Conservation (phyloP, 2,329 filamentous ascomycete species). For the Colletotrichum sublineola region DNA sequence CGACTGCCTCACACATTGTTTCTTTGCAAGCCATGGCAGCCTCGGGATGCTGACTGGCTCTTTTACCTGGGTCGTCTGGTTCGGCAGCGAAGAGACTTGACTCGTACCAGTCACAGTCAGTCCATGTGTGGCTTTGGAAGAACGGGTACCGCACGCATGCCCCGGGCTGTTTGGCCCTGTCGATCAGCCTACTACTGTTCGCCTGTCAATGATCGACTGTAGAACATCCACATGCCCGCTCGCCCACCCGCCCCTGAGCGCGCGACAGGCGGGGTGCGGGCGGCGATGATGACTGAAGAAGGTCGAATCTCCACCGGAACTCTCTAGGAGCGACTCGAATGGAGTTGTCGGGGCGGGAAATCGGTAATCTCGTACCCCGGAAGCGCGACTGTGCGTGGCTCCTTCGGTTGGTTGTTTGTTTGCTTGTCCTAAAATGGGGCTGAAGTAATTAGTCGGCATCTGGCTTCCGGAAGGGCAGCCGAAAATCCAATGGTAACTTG, state of each 20-base stretch:
- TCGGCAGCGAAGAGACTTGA: constrained; percentile 9
- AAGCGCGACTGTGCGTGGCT: background rate
- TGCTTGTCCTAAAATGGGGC: background rate
- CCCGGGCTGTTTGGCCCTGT: constrained; percentile 36
- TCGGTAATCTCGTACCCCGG: background rate
- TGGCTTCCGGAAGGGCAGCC: background rate
- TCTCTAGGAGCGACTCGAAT: background rate
- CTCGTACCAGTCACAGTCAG: constrained; percentile 14
- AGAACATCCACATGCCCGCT: constrained; percentile 22
- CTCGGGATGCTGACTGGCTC: background rate
- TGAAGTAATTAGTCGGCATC: background rate
- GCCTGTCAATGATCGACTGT: constrained; percentile 34
- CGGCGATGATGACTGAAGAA: constrained; percentile 25
- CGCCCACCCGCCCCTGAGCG: background rate
- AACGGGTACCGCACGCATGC: constrained; percentile 12
- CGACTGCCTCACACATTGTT: constrained; percentile 2
- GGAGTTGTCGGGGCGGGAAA: background rate
- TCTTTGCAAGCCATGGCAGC: constrained; percentile 12
- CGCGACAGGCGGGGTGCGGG: constrained; percentile 20
- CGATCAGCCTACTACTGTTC: constrained; percentile 30
- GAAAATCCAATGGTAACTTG: background rate
- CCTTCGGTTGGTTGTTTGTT: background rate
- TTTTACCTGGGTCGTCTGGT: background rate
- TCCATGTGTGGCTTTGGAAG: constrained; percentile 4
- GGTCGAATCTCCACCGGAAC: constrained; percentile 13